phyloP scores from a whole-genome alignment of 805 yeast species.

The Spathaspora gorwiae region DNA sequence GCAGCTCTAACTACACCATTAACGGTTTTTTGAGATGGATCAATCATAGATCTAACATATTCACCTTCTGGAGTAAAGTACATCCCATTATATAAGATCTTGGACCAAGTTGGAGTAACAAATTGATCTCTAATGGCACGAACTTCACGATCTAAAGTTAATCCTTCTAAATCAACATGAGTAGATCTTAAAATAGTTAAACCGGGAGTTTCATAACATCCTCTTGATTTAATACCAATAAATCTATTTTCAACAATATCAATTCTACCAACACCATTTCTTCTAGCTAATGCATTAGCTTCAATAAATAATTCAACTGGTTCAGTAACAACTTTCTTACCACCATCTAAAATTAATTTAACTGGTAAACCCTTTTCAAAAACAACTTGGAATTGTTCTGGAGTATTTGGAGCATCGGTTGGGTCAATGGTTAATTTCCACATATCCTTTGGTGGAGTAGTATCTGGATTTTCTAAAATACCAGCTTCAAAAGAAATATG shows the following conservation, averaged over 20 bases:
- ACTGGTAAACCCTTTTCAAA: conserved; percentile 86
- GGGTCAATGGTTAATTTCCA: conserved; percentile 99
- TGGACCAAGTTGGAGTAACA: conserved; percentile 89
- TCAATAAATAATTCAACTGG: conserved; percentile 90
- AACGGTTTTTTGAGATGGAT: conserved; percentile 90
- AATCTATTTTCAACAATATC: conserved; percentile 99
- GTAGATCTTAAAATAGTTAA: conserved; percentile 89
- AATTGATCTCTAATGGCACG: conserved; percentile 94
- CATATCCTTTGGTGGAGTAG: conserved; percentile 99
- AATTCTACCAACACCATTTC: conserved; percentile 99
- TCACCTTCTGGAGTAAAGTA: conserved; percentile 99
- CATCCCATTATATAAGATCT: conserved; percentile 91
- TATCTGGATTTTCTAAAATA: conserved; percentile 96
- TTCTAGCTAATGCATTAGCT: conserved; percentile 94
- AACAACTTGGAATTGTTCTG: conserved; percentile 81
- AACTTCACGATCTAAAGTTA: conserved; percentile 95
- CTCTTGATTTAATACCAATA: conserved; percentile 97
- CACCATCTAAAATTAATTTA: conserved; percentile 68
- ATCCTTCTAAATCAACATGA: conserved; percentile 95
- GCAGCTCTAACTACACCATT: conserved; percentile 95
- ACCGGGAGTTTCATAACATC: conserved; percentile 99
- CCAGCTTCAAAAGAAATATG: conserved; percentile 99
- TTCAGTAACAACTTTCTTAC: conserved; percentile 61
- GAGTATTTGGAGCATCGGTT: conserved; percentile 85
- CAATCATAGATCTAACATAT: conserved; percentile 87